Evolutionary conservation across 768 basidiomycete species (phyloP), one percentile per base, ranked within the genome.

Genomic region (Kwoniella sp.): DNA sequence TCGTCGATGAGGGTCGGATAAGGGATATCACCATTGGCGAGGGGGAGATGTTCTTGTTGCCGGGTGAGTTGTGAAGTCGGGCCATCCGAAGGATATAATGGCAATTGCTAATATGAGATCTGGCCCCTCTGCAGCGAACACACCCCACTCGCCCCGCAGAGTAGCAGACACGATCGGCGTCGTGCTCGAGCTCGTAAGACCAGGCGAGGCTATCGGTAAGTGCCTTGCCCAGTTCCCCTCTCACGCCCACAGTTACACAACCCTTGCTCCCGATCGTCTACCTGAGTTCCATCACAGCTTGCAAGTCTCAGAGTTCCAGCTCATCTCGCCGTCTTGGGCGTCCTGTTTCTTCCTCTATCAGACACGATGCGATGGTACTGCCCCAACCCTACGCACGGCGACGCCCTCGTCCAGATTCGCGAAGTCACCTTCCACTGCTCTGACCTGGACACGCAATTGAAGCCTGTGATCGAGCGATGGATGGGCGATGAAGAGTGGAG

Each of bases 301-400:
- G n/a, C n/a, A n/a, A n/a, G n/a, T n/a, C n/a, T n/a, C n/a, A n/a
- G n/a, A n/a, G n/a, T n/a, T n/a, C n/a, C n/a, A n/a, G n/a, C n/a
- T n/a, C n/a, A n/a, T n/a, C n/a, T n/a, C n/a, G n/a, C n/a, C n/a
- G n/a, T n/a, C n/a, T n/a, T n/a, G n/a, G n/a, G n/a, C n/a, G n/a
- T n/a, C n/a, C n/a, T n/a, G n/a, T n/a, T n/a, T n/a, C n/a, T n/a
- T n/a, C n/a, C n/a, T 52, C 50, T 52, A 2, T 17, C 72, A 96
- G 94, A 99, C 78, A 88, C 88, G 0, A 84, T 98, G 28, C 87
- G 91, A 25, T 97, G 95, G 93, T 96, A 93, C 81, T 98, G 93
- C 81, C 86, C 87, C 2, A 69, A 70, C 29, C 73, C 82, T 0
- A 80, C 78, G 1, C 92, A 94, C 80, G 45, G 61, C 4, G 63